These are phyloP conservation scores for Fusarium pseudograminearum DNA, from an alignment of 2,329 filamentous ascomycete species.

Conservation along the genomic window DNA sequence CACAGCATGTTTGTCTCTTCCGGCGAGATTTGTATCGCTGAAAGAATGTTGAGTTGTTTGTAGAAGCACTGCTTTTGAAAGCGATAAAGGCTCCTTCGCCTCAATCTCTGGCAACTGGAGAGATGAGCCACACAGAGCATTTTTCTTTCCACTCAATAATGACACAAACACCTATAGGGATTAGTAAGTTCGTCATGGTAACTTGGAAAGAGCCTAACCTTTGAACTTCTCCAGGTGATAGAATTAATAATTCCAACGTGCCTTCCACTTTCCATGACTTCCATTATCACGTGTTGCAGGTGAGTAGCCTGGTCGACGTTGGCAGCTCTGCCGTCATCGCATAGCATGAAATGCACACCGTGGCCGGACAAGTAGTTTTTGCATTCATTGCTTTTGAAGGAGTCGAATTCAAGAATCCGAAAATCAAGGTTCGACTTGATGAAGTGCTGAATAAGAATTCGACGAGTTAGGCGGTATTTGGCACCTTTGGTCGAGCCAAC, in stretches of 20 bases:
- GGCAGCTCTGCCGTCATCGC: slow-evolving; percentile 68
- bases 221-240: slow-evolving; percentile 72
- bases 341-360: slow-evolving; percentile 75
- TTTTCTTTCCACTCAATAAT: slow-evolving; percentile 24
- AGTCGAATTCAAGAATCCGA: slow-evolving; percentile 59
- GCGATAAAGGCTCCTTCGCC: neutral
- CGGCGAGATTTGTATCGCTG: neutral
- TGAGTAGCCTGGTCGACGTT: slow-evolving; percentile 60
- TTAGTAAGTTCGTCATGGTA: neutral
- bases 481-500: slow-evolving; percentile 26
- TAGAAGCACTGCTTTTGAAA: neutral
- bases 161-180: slow-evolving; percentile 31
- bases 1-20: slow-evolving; percentile 27
- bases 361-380: slow-evolving; percentile 64
- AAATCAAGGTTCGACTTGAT: slow-evolving; percentile 14
- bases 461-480: slow-evolving; percentile 72
- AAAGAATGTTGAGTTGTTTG: neutral
- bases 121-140: neutral
- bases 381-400: slow-evolving; percentile 63
- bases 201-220: slow-evolving; percentile 55
- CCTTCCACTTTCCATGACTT: slow-evolving; percentile 66
- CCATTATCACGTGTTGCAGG: slow-evolving; percentile 43
- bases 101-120: neutral
- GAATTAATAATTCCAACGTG: slow-evolving; percentile 74
- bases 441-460: slow-evolving; percentile 74